Evolutionary conservation across 768 basidiomycete species (phyloP).

Genomic region (Agrocybe pediades): DNA sequence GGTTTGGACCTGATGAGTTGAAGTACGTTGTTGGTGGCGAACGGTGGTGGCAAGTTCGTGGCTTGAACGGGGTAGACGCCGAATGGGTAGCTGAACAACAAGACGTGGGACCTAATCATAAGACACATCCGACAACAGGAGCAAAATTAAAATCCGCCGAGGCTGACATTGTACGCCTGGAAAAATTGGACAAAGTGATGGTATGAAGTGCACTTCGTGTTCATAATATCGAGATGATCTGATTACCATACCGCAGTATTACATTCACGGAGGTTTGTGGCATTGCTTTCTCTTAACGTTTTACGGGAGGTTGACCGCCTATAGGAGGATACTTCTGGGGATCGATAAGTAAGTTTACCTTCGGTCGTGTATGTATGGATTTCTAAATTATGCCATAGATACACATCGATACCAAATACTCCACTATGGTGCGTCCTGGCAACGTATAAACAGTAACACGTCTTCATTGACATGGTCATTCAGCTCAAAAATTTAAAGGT

Average conservation of each 20-base stretch:
- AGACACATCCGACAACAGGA: slow-evolving; percentile 23
- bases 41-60: slow-evolving; percentile 84
- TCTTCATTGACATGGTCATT: slow-evolving; percentile 7
- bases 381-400: slow-evolving; percentile 32
- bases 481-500: slow-evolving; percentile 72
- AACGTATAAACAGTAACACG: slow-evolving; percentile 4
- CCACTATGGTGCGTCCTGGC: slow-evolving; percentile 44
- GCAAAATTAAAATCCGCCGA: slow-evolving; percentile 37
- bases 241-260: slow-evolving; percentile 42
- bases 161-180: slow-evolving; percentile 48
- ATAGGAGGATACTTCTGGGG: slow-evolving; percentile 70
- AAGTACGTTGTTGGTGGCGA: slow-evolving; percentile 72
- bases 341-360: slow-evolving; percentile 51
- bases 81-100: slow-evolving; percentile 63
- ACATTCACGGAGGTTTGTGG: slow-evolving; percentile 60
- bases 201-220: slow-evolving; percentile 27
- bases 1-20: slow-evolving; percentile 73
- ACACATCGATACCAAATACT: slow-evolving; percentile 64
- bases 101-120: slow-evolving; percentile 31
- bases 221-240: neutral
- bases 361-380: neutral
- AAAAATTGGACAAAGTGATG: slow-evolving; percentile 58
- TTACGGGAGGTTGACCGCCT: neutral
- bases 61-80: slow-evolving; percentile 66
- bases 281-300: neutral